Percentiles rank a stretch among this genome's conserved stretches.
phyloP scores from a whole-genome alignment of 2,329 filamentous ascomycete genomes.

The Xylariaceae sp. region DNA sequence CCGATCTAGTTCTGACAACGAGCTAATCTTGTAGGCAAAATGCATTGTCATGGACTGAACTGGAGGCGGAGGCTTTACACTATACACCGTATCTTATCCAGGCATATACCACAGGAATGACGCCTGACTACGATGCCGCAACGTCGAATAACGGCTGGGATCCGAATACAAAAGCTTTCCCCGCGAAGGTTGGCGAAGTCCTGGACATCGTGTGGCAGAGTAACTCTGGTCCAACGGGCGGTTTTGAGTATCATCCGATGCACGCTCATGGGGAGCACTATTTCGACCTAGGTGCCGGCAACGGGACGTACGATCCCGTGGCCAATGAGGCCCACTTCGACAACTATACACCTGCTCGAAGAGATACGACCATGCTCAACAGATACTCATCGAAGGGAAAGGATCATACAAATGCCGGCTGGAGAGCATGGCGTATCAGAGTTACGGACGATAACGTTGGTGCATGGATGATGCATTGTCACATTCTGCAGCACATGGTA shows the following conservation, averaged over 20 bases:
- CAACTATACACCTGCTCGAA: slow-evolving; percentile 32
- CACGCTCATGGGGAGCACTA: slow-evolving; percentile 52
- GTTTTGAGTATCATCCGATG: slow-evolving; percentile 47
- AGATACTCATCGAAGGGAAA: slow-evolving; percentile 41
- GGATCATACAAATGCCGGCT: slow-evolving; percentile 43
- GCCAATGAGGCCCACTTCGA: slow-evolving; percentile 40
- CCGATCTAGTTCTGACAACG: not conserved
- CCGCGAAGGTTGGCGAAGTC: slow-evolving; percentile 52
- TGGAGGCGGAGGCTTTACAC: slow-evolving; percentile 14
- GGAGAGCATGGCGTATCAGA: slow-evolving; percentile 56
- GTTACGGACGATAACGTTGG: slow-evolving; percentile 43
- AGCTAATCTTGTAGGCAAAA: slow-evolving; percentile 29
- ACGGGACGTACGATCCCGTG: slow-evolving; percentile 46
- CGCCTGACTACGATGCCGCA: slow-evolving; percentile 49
- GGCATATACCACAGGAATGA: slow-evolving; percentile 45
- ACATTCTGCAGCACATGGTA: slow-evolving; percentile 53
- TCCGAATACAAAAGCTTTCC: slow-evolving; percentile 43
- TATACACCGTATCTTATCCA: slow-evolving; percentile 45
- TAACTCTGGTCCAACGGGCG: slow-evolving; percentile 31
- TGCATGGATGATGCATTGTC: slow-evolving; percentile 61
- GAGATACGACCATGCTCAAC: slow-evolving; percentile 53
- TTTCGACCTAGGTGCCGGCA: slow-evolving; percentile 49
- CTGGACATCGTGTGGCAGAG: slow-evolving; percentile 48
- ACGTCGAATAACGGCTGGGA: slow-evolving; percentile 50
- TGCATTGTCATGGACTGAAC: slow-evolving; percentile 41